phyloP scores from a whole-genome alignment of 2,329 filamentous ascomycete genomes.

The Phaeomoniella chlamydospora region DNA sequence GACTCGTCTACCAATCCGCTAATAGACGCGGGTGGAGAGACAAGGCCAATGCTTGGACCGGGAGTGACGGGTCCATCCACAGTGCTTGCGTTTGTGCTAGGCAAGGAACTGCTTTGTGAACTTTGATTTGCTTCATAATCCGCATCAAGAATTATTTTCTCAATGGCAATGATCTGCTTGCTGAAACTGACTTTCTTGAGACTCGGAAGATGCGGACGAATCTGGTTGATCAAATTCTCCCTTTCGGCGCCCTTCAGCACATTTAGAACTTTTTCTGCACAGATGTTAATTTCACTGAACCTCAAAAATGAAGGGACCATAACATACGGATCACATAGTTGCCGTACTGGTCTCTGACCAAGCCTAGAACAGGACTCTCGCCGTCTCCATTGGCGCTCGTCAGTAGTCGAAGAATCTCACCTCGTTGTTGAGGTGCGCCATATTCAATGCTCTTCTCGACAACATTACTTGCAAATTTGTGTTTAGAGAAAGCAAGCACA shows the following conservation, averaged over 20 bases:
- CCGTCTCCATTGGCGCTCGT: conserved; percentile 48
- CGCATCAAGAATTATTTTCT: conserved; percentile 35
- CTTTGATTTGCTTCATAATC: conserved; percentile 4
- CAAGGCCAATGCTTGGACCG: not conserved
- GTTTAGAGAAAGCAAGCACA: conserved; percentile 66
- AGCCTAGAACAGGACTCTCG: conserved; percentile 52
- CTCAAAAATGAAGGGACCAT: conserved; percentile 1
- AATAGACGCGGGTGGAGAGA: not conserved
- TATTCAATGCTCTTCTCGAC: conserved; percentile 81
- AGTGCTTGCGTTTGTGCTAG: conserved; percentile 48
- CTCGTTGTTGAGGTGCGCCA: conserved; percentile 55
- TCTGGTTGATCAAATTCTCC: conserved; percentile 44
- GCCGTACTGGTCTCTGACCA: conserved; percentile 84
- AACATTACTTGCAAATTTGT: conserved; percentile 95
- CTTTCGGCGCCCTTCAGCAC: conserved; percentile 47
- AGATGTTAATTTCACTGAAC: conserved; percentile 13
- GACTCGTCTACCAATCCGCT: not conserved
- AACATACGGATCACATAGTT: conserved; percentile 94
- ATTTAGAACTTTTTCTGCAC: conserved; percentile 62
- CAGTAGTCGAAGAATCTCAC: conserved; percentile 51
- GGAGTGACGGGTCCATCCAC: conserved; percentile 24
- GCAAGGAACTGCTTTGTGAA: conserved; percentile 22
- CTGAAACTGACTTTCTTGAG: conserved; percentile 51
- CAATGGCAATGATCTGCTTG: conserved; percentile 52
- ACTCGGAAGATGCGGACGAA: conserved; percentile 45